Evolutionary conservation across 176 grass and related monocot species (phyloP).

Genomic region (Musa acuminata): DNA sequence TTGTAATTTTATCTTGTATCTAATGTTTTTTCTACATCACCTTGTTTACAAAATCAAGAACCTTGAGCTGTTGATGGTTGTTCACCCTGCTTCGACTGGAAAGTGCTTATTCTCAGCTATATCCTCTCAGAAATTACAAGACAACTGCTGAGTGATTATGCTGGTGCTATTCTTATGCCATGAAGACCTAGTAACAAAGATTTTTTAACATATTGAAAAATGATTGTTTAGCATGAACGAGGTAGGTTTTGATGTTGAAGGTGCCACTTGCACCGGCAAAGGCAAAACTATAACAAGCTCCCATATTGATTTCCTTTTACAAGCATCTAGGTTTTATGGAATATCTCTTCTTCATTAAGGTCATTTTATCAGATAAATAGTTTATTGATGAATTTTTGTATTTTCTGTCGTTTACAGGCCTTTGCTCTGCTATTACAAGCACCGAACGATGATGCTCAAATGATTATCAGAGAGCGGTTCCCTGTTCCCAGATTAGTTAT

Average conservation of each 20-base stretch:
- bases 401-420: constrained; percentile 44
- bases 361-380: neutral
- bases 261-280: neutral
- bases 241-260: neutral
- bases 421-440: constrained; percentile 81
- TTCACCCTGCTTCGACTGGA: no score
- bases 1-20: no score
- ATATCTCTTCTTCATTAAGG: neutral
- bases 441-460: constrained; percentile 74
- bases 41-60: no score
- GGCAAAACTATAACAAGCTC: neutral
- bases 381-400: constrained; percentile 13
- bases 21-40: no score
- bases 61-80: no score
- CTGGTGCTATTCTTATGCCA: neutral
- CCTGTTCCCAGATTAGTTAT: constrained; percentile 93
- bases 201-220: neutral
- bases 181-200: neutral
- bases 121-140: no score
- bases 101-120: no score
- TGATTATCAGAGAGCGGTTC: constrained; percentile 76
- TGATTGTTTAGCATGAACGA: neutral
- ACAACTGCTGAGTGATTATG: no score
- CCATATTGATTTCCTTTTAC: neutral
- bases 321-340: neutral